Percentiles rank a stretch among this genome's conserved stretches.
These are phyloP conservation scores for Barnettozyma hawaiiensis DNA, from an alignment of 1,139 yeast genomes.

Conservation along the genomic window DNA sequence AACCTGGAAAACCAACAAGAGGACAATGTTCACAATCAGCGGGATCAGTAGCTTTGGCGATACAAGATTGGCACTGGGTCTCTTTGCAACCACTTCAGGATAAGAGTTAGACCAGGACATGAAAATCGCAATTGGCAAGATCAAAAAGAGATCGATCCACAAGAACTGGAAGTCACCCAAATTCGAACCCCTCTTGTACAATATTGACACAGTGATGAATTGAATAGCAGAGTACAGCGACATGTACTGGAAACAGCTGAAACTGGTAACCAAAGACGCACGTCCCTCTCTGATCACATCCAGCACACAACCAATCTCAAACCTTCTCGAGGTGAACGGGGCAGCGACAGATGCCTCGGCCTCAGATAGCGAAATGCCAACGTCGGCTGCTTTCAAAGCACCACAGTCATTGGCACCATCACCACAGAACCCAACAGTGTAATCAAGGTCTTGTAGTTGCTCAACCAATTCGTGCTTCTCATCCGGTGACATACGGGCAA, in stretches of 20 bases:
- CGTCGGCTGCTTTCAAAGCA: constrained; percentile 95
- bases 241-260: constrained; percentile 97
- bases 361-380: constrained; percentile 90
- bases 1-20: constrained; percentile 62
- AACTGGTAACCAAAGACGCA: constrained; percentile 89
- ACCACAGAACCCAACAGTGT: constrained; percentile 96
- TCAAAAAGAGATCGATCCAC: constrained; percentile 84
- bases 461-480: constrained; percentile 95
- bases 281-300: constrained; percentile 93
- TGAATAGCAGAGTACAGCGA: constrained; percentile 95
- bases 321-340: constrained; percentile 86
- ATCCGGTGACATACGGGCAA: constrained; percentile 98
- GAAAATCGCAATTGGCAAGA: constrained; percentile 89
- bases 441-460: constrained; percentile 75
- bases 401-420: constrained; percentile 98
- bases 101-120: constrained; percentile 97
- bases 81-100: constrained; percentile 51
- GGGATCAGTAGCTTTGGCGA: constrained; percentile 85
- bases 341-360: constrained; percentile 99
- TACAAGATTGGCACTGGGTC: constrained; percentile 92
- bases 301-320: constrained; percentile 88
- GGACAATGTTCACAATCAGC: constrained; percentile 61
- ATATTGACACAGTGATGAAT: constrained; percentile 75
- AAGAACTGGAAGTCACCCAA: constrained; percentile 96
- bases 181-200: constrained; percentile 86